Conservation (phyloP, 2,329 filamentous ascomycete species). For the Parastagonospora nodorum region DNA sequence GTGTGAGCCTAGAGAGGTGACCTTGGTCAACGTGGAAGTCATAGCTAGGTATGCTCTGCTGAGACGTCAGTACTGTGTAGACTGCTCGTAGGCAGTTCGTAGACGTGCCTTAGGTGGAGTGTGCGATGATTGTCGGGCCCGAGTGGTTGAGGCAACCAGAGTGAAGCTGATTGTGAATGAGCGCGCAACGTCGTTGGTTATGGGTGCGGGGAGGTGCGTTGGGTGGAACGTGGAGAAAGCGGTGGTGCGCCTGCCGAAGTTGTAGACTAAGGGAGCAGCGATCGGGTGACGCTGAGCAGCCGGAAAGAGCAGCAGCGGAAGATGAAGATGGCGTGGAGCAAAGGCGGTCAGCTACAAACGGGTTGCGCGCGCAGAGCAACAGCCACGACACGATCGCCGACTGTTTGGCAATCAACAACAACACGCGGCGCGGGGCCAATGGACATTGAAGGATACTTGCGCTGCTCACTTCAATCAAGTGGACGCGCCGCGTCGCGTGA, state of each 20-base stretch:
- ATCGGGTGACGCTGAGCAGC: background rate
- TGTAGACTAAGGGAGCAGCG: constrained; percentile 6
- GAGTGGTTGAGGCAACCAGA: background rate
- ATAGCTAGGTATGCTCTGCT: background rate
- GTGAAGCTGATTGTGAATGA: background rate
- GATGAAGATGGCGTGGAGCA: background rate
- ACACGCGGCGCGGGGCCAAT: background rate
- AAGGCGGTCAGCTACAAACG: background rate
- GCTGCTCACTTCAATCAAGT: no score
- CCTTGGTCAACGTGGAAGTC: constrained; percentile 15
- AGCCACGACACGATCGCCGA: background rate
- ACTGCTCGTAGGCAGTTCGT: no score
- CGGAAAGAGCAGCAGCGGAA: background rate
- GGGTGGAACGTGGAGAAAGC: constrained; percentile 7
- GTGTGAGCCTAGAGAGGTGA: constrained; percentile 27
- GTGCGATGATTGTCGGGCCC: background rate
- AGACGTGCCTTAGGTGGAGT: background rate
- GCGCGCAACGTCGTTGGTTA: background rate
- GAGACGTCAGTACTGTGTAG: background rate
- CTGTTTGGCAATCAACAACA: background rate
- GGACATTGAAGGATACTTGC: background rate
- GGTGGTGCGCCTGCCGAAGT: constrained; percentile 16
- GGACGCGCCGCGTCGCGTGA: constrained; percentile 16
- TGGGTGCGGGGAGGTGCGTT: constrained; percentile 5
- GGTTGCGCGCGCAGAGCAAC: background rate